These are phyloP conservation scores for Yamadazyma laniorum DNA, from an alignment of 805 yeast species.

Conservation along the genomic window DNA sequence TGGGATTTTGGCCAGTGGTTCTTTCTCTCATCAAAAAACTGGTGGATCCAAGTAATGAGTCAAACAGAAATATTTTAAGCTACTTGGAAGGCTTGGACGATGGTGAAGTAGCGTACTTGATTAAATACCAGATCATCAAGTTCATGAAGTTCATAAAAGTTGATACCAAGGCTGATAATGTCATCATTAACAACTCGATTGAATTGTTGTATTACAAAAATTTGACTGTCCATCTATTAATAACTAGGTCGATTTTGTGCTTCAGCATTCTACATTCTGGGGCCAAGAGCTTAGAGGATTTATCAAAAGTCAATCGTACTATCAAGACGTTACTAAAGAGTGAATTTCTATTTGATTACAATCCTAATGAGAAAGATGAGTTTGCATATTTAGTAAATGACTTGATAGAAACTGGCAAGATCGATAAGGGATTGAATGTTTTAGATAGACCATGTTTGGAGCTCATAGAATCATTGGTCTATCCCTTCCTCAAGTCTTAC, in stretches of 20 bases:
- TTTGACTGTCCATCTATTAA: conserved; percentile 53
- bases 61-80: conserved; percentile 23
- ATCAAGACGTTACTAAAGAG: conserved; percentile 40
- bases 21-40: conserved; percentile 21
- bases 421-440: conserved; percentile 18
- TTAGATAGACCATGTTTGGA: conserved; percentile 22
- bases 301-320: conserved; percentile 27
- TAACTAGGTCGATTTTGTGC: conserved; percentile 49
- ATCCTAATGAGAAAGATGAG: conserved; percentile 29
- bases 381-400: conserved; percentile 28
- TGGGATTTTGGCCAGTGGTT: conserved; percentile 30
- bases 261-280: conserved; percentile 20
- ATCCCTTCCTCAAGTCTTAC: conserved; percentile 14
- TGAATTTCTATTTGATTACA: conserved; percentile 44
- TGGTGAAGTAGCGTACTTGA: conserved; percentile 18
- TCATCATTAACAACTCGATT: conserved; percentile 46
- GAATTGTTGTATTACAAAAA: conserved; percentile 59
- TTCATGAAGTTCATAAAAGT: conserved; percentile 29
- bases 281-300: conserved; percentile 6
- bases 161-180: conserved; percentile 16
- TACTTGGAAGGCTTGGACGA: conserved; percentile 19
- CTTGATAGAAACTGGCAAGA: conserved; percentile 16
- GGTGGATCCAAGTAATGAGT: conserved; percentile 14
- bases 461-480: conserved; percentile 13
- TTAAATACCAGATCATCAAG: conserved; percentile 17